A percentile compares a stretch with the other conserved stretches of the same genome.
phyloP scores from a whole-genome alignment of 1,284 basidiomycete species.

The Hemileia vastatrix region DNA sequence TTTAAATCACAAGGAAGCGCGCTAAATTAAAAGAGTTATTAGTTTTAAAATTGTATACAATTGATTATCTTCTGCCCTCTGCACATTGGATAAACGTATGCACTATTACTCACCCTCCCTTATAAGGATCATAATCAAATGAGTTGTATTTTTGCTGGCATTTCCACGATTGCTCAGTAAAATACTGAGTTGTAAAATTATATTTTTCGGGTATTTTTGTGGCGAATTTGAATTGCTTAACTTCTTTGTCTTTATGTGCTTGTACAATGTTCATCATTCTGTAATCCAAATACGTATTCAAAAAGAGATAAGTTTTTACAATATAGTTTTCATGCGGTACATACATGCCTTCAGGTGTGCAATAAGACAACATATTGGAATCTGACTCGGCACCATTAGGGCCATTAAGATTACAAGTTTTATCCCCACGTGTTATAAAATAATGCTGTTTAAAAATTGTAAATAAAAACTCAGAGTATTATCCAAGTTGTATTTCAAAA shows the following conservation, averaged over 20 bases:
- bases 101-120: constrained; percentile 7
- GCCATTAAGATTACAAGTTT: constrained; percentile 8
- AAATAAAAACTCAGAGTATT: neutral
- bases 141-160: constrained; percentile 18
- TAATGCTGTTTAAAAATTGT: constrained; percentile 4
- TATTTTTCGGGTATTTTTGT: constrained; percentile 11
- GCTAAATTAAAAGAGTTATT: constrained; percentile 11
- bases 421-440: constrained; percentile 17
- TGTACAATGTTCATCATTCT: constrained; percentile 21
- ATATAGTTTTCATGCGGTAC: too few species aligned
- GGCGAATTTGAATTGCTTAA: constrained; percentile 10
- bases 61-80: too few species aligned
- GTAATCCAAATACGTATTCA: neutral
- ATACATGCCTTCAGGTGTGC: constrained; percentile 11
- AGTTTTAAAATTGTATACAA: constrained; percentile 1
- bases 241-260: constrained; percentile 4
- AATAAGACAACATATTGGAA: constrained; percentile 11
- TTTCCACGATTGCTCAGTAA: constrained; percentile 18
- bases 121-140: constrained; percentile 20
- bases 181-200: constrained; percentile 15
- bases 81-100: too few species aligned
- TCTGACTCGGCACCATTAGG: constrained; percentile 9
- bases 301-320: too few species aligned
- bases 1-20: constrained; percentile 10
- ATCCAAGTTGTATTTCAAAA: neutral